phyloP scores from a whole-genome alignment of 2,329 filamentous ascomycete genomes.

The Dactylonectria estremocensis region DNA sequence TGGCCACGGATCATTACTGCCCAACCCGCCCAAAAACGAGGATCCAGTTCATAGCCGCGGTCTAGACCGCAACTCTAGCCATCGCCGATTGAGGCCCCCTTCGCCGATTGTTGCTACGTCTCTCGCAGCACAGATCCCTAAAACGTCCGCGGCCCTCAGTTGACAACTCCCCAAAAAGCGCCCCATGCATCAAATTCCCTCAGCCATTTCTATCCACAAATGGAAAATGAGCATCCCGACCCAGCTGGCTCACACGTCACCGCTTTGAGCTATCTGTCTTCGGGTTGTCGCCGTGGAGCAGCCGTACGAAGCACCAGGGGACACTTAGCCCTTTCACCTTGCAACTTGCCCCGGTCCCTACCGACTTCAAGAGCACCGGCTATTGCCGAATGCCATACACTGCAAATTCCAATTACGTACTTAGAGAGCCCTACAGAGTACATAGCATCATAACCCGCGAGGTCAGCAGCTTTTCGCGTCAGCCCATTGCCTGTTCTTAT shows the following conservation, averaged over 20 bases:
- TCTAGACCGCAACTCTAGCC: slow-evolving; percentile 17
- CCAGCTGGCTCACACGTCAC: not conserved
- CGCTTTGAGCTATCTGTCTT: not conserved
- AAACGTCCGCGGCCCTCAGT: not conserved
- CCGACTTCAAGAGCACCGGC: not conserved
- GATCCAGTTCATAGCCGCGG: not conserved
- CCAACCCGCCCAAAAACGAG: not conserved
- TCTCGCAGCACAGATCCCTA: not conserved
- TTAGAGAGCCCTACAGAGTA: not conserved
- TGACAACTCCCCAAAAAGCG: not conserved
- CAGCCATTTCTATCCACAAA: slow-evolving; percentile 2
- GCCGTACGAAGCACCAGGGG: not conserved
- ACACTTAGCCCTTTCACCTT: not conserved
- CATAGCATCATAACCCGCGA: not conserved
- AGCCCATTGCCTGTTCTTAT: not conserved
- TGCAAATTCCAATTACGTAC: not conserved
- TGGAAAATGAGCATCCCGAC: not conserved
- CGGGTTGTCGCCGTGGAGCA: not conserved
- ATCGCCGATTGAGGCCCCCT: not conserved
- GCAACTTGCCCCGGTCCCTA: not conserved
- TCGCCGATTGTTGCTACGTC: not conserved
- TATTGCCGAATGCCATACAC: not conserved
- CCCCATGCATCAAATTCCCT: not conserved
- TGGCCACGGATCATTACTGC: not conserved
- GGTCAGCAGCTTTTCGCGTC: not conserved